Conservation (phyloP, 2,329 filamentous ascomycete species). For the Rhynchosporium secalis region DNA sequence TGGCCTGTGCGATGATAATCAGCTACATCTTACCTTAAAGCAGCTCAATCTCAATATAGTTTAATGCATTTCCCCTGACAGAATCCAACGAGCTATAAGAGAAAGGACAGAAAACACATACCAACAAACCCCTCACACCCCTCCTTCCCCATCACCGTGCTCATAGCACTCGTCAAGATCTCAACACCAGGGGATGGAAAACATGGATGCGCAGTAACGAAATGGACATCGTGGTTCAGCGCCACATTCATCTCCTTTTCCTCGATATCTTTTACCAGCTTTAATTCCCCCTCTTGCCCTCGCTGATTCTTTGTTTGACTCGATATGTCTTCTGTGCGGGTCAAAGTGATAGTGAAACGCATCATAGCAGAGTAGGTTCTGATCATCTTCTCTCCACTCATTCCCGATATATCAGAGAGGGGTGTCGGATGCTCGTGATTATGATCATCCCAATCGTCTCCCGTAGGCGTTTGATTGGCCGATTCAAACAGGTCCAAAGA, state of each 20-base stretch:
- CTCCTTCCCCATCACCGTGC: conserved; percentile 59
- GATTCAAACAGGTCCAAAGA: conserved; percentile 53
- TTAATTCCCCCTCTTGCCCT: too few species aligned
- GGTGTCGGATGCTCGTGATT: neutral
- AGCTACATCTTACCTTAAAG: neutral
- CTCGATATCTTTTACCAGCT: conserved; percentile 21
- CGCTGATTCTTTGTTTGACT: too few species aligned
- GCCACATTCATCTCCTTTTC: conserved; percentile 38
- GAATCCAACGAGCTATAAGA: neutral
- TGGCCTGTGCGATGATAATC: conserved; percentile 47
- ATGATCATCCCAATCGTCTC: conserved; percentile 34
- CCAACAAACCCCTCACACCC: neutral
- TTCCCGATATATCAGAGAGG: conserved; percentile 22
- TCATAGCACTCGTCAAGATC: conserved; percentile 59
- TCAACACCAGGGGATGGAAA: conserved; percentile 57
- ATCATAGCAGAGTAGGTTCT: conserved; percentile 39
- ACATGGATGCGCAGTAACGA: conserved; percentile 67
- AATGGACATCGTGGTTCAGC: conserved; percentile 60
- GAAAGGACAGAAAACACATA: neutral
- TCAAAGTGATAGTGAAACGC: conserved; percentile 31
- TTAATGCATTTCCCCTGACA: too few species aligned
- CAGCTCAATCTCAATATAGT: neutral
- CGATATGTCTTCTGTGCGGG: too few species aligned
- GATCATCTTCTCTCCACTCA: conserved; percentile 25
- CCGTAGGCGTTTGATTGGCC: conserved; percentile 39